Evolutionary conservation across 257 asterid genomes (phyloP).

Genomic region (Fraxinus quadrangulata): DNA sequence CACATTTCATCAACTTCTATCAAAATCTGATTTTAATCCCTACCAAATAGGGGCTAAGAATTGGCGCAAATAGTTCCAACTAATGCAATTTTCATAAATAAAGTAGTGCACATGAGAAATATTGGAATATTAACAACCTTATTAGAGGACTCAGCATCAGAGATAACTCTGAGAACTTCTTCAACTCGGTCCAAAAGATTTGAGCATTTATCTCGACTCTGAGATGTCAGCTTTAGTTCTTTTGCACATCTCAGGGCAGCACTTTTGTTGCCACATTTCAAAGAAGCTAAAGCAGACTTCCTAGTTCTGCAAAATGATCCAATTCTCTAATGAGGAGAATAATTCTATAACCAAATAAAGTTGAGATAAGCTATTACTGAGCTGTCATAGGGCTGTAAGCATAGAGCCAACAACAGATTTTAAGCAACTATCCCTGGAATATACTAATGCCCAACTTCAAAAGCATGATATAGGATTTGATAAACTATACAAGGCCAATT

Average conservation of each 20-base stretch:
- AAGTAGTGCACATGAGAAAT: conserved; percentile 10
- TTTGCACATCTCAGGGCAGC: conserved; percentile 64
- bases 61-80: neutral
- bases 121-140: conserved; percentile 49
- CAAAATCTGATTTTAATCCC: too few relatives aligned
- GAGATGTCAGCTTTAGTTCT: conserved; percentile 64
- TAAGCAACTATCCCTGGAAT: neutral
- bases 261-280: conserved; percentile 56
- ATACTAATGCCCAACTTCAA: conserved; percentile 7
- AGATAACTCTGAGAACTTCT: conserved; percentile 62
- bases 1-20: too few relatives aligned
- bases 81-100: neutral
- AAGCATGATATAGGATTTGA: neutral
- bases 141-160: conserved; percentile 78
- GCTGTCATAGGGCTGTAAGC: neutral
- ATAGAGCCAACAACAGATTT: conserved; percentile 12
- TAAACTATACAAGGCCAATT: neutral
- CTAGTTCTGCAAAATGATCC: conserved; percentile 54
- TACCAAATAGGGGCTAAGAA: neutral
- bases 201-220: conserved; percentile 73
- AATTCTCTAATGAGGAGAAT: conserved; percentile 7
- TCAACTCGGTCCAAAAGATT: conserved; percentile 71
- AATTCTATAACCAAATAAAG: neutral
- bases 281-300: conserved; percentile 55
- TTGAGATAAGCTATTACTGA: neutral